Evolutionary conservation across 495 filamentous ascomycete species (phyloP).

Genomic region (Annulohypoxylon bovei): DNA sequence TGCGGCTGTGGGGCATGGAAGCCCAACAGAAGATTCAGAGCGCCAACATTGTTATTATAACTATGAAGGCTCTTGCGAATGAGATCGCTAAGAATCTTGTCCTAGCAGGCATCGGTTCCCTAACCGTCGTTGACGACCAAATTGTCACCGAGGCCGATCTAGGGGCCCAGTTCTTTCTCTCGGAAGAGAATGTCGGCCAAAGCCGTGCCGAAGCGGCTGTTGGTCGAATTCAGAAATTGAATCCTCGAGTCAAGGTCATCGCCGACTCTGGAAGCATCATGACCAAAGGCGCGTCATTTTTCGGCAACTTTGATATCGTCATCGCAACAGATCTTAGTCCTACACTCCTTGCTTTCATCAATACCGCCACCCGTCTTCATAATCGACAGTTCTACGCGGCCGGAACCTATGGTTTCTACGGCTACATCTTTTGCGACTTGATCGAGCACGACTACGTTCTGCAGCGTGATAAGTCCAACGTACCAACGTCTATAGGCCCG

Average conservation of each 20-base stretch:
- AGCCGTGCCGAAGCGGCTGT: conserved; percentile 87
- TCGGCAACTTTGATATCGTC: conserved; percentile 79
- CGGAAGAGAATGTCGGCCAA: conserved; percentile 73
- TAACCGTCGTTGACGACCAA: conserved; percentile 89
- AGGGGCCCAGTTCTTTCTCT: conserved; percentile 87
- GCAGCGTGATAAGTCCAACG: conserved; percentile 82
- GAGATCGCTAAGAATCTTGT: conserved; percentile 99
- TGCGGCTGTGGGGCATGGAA: conserved; percentile 96
- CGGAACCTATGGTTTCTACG: conserved; percentile 88
- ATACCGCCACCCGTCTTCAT: conserved; percentile 80
- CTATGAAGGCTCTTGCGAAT: conserved; percentile 87
- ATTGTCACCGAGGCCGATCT: conserved; percentile 82
- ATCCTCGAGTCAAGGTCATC: conserved; percentile 84
- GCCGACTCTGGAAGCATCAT: conserved; percentile 73
- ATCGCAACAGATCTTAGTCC: conserved; percentile 92
- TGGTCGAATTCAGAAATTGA: conserved; percentile 81
- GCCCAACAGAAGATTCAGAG: conserved; percentile 90
- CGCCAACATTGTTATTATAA: conserved; percentile 90
- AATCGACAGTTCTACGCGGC: conserved; percentile 88
- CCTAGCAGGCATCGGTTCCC: conserved; percentile 88
- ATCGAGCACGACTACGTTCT: conserved; percentile 88
- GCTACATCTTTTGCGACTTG: conserved; percentile 93
- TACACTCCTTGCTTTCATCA: conserved; percentile 75
- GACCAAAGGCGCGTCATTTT: conserved; percentile 74
- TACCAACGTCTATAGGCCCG: conserved; percentile 66